Conservation (phyloP, 176 grass and related monocot species). For the Avena sativa region DNA sequence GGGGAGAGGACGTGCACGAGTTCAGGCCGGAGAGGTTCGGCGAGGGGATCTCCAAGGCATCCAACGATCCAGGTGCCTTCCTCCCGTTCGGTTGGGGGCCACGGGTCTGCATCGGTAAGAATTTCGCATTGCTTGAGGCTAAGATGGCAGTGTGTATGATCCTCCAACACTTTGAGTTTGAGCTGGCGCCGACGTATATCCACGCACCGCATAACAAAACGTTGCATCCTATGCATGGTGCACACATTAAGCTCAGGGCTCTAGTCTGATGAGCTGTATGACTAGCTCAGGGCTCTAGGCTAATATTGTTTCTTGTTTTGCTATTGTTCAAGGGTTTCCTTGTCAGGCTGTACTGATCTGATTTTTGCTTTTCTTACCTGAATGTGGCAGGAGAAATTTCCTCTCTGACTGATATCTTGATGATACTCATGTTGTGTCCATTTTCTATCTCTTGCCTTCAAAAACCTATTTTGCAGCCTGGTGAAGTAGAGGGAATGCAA, state of each 20-base stretch:
- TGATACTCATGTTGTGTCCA: no score
- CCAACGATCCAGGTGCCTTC: neutral
- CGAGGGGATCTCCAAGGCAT: neutral
- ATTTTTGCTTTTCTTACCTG: no score
- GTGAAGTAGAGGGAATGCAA: no score
- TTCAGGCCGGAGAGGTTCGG: neutral
- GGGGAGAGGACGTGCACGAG: neutral
- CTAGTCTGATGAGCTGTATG: neutral
- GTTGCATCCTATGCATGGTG: neutral
- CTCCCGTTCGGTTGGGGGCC: slow-evolving; percentile 16
- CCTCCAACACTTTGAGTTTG: neutral
- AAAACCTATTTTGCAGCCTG: no score
- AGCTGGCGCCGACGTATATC: neutral
- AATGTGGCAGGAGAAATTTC: no score
- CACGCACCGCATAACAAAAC: neutral
- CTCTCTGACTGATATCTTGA: no score
- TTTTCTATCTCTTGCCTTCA: no score
- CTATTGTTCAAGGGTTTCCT: no score
- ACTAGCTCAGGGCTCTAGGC: neutral
- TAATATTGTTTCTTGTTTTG: no score
- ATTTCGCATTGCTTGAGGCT: neutral
- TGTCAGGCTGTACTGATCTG: no score
- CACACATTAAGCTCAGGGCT: neutral
- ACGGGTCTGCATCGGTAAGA: neutral
- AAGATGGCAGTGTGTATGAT: neutral